These are phyloP conservation scores for Leptographium procerum DNA, from an alignment of 2,329 filamentous ascomycete species.

Conservation along the genomic window DNA sequence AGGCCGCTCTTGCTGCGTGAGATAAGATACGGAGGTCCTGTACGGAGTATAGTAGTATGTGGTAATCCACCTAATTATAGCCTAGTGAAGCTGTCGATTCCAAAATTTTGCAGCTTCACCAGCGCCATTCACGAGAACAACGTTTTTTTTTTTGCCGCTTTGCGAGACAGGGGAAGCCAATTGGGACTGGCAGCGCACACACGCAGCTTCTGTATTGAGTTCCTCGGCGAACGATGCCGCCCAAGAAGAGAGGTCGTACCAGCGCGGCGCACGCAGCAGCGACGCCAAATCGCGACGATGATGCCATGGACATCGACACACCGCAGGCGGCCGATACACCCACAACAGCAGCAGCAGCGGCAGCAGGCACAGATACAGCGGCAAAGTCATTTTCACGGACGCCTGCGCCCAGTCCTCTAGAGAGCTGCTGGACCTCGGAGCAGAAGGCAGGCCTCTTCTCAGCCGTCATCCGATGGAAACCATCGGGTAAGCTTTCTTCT, in stretches of 20 bases:
- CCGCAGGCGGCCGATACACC: conserved; percentile 42
- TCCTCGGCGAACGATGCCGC: conserved; percentile 43
- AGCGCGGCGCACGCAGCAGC: conserved; percentile 25
- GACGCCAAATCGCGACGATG: conserved; percentile 39
- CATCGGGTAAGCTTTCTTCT: conserved; percentile 50
- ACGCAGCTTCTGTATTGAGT: too few relatives aligned
- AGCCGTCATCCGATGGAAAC: conserved; percentile 87
- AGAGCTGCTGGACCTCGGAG: conserved; percentile 86
- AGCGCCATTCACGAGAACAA: not conserved
- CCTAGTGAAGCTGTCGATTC: not conserved
- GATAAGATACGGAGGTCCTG: too few relatives aligned
- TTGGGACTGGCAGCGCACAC: not conserved
- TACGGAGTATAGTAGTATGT: too few relatives aligned
- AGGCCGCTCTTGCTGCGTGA: too few relatives aligned
- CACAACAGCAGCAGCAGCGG: conserved; percentile 22
- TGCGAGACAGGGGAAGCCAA: too few relatives aligned
- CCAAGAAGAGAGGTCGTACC: conserved; percentile 56
- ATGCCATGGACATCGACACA: conserved; percentile 49
- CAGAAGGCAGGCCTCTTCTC: conserved; percentile 91
- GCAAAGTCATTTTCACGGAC: conserved; percentile 9
- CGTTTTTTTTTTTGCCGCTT: not conserved
- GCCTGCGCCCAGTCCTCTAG: conserved; percentile 26
- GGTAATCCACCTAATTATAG: not conserved
- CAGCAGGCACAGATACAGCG: conserved; percentile 24
- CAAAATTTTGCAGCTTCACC: not conserved